Base-by-base conservation (phyloP, 163 green algal species). In the Prototheca wickerhamii region DNA sequence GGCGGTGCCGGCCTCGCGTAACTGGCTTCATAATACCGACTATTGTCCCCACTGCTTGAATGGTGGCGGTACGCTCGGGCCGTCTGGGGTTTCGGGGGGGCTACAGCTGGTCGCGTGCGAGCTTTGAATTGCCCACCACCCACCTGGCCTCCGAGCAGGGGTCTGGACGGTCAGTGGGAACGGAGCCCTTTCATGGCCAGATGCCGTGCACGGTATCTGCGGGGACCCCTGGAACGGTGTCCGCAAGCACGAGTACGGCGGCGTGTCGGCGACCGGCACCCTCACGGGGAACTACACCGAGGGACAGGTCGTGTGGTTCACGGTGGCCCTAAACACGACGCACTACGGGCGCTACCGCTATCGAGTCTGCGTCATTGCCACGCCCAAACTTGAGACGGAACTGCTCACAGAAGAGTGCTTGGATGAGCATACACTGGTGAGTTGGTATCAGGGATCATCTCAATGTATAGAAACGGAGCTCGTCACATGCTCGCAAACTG, bases 301-400 rank as follows among this genome's bases (percentile, higher is more conserved):
- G n/a, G 68, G 68, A 0, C 12, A 51, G n/a, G 61, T 66, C 15
- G 33, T 68, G 18, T 21, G 49, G 32, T 10, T 74, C 1, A 55
- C 50, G 7, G 26, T 61, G 2, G 30, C 31, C 17, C 25, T 75
- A 21, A 70, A 54, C 5, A 42, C 68, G 21, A 56, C 46, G 33
- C 68, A 75, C 32, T 70, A 70, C 8, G 68, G 68, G 2, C 43
- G 61, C 12, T 75, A 66, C 34, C n/a, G 28, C 3, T 70, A 70
- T 30, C 43, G 51, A 8, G 66, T 75, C 61, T 75, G 68, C 55
- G 28, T 35, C 23, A 61, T 75, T 20, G 12, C 10, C 34, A 42
- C 32, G 17, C 34, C n/a, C 8, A 21, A 8, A 8, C 26, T 29
- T 44, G 59, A 73, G 30, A n/a, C 21, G 4, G 10, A 42, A 5